Conservation (phyloP, 2,329 filamentous ascomycete species). For the Fusarium avenaceum region DNA sequence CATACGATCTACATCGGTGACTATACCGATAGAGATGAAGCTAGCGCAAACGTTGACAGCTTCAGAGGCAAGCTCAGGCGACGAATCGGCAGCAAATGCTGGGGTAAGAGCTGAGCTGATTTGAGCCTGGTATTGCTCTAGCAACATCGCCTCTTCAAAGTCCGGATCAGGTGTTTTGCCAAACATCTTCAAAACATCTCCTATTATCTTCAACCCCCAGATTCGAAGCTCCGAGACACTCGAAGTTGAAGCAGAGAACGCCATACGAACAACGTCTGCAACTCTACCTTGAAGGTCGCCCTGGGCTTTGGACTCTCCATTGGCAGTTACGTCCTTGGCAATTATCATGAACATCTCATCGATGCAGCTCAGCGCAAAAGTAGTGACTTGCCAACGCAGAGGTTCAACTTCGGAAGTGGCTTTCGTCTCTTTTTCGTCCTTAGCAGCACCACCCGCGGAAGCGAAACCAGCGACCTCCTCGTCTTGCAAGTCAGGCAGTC, state of each 20-base stretch:
- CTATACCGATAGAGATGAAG: conserved; percentile 96
- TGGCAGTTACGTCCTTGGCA: conserved; percentile 81
- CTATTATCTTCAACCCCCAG: conserved; percentile 93
- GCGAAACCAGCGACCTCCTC: conserved; percentile 98
- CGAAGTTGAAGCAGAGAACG: conserved; percentile 96
- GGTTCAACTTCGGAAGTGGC: conserved; percentile 80
- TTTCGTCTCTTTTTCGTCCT: conserved; percentile 67
- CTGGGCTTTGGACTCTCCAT: conserved; percentile 84
- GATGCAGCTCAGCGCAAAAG: conserved; percentile 92
- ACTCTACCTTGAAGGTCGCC: conserved; percentile 83
- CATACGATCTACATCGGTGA: conserved; percentile 98
- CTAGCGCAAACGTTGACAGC: conserved; percentile 98
- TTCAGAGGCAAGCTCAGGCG: conserved; percentile 93
- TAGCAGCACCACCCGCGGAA: conserved; percentile 73
- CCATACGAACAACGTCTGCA: conserved; percentile 94
- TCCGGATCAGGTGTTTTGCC: conserved; percentile 95
- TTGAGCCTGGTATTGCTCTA: conserved; percentile 98
- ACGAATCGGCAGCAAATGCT: conserved; percentile 95
- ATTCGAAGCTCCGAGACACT: conserved; percentile 91
- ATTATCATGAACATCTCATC: conserved; percentile 85
- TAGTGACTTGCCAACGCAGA: conserved; percentile 93
- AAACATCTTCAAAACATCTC: conserved; percentile 94
- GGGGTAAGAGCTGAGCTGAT: conserved; percentile 97
- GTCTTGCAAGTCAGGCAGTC: conserved; percentile 85
- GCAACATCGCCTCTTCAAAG: conserved; percentile 94